Base-by-base conservation (phyloP, 768 basidiomycete genomes). In the Hydnum rufescens region DNA sequence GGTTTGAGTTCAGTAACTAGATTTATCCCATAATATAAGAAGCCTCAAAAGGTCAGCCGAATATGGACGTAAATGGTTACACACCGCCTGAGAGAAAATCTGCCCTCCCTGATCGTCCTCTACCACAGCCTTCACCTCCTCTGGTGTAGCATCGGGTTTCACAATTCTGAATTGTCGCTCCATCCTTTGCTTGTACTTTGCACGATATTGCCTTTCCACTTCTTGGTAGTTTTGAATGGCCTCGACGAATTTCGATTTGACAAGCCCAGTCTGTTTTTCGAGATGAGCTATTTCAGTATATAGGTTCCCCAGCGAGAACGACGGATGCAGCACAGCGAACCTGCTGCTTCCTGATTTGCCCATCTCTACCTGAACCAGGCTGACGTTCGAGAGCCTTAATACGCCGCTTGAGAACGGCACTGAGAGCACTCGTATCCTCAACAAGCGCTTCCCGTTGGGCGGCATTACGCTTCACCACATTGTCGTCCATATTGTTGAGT, bases 261-360 rank as follows among this genome's bases (percentile, higher is more conserved):
- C 53, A 19, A 58, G 42, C 25, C 52, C 59, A 31, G 51, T 54
- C 57, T 57, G 36, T 18, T 13, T 18, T 8, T 22, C 23, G 18
- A 19, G 16, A 32, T 39, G 53, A 25, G 13, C 44, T 1, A 13
- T 28, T 1, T 16, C 23, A 47, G 23, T 16, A 16, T 13, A 47
- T 13, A 39, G 36, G 36, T 19, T 39, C 36, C 8, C 8, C 25
- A 13, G 25, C 13, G 44, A 22, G 28, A 18, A 1, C 8, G n/a
- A 5, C n/a, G 44, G 18, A 6, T 49, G 32, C 13, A 30, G 32
- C n/a, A n/a, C 48, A 13, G 44, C 8, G 62, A 62, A 78, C 84
- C 71, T 87, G 84, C 60, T 84, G 78, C 62, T 76, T 81, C 57
- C 82, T 77, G 57, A 83, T 76, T 58, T 71, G 67, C 32, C 63